Percentiles rank a stretch among this genome's conserved stretches.
Evolutionary conservation across 805 yeast genomes (phyloP).

Genomic region (Yarrowia sp.): DNA sequence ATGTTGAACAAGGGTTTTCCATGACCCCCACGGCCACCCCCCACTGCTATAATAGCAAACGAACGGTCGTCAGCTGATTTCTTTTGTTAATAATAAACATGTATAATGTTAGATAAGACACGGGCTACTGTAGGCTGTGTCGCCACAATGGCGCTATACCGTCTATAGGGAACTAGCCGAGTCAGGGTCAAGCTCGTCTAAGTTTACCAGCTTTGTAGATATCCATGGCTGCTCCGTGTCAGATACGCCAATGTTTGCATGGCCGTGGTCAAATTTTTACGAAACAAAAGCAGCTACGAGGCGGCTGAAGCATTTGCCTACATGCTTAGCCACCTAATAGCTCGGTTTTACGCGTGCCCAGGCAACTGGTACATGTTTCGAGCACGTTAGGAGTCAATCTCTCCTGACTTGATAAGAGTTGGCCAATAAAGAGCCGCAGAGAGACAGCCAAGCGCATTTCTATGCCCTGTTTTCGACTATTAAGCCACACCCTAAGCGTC

Average conservation of each 20-base stretch:
- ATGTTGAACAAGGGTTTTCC: background rate
- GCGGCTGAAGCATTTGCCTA: slow-evolving; percentile 11
- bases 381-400: background rate
- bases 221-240: background rate
- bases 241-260: background rate
- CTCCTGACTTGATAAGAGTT: background rate
- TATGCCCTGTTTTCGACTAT: background rate
- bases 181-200: background rate
- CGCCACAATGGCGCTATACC: too few species aligned
- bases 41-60: background rate
- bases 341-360: background rate
- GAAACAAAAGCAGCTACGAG: background rate
- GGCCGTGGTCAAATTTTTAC: background rate
- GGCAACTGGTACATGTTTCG: background rate
- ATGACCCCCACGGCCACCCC: slow-evolving; percentile 8
- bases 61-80: background rate
- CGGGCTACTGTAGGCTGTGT: background rate
- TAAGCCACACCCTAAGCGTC: background rate
- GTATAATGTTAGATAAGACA: background rate
- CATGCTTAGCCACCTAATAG: background rate
- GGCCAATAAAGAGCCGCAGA: slow-evolving; percentile 17
- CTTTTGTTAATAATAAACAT: background rate
- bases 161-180: too few species aligned
- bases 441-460: background rate
- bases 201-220: background rate